A percentile compares a stretch with the other conserved stretches of the same genome.
Evolutionary conservation across 371 early-diverging fungal species (phyloP).

Genomic region (Paramicrosporidium saccamoebae): DNA sequence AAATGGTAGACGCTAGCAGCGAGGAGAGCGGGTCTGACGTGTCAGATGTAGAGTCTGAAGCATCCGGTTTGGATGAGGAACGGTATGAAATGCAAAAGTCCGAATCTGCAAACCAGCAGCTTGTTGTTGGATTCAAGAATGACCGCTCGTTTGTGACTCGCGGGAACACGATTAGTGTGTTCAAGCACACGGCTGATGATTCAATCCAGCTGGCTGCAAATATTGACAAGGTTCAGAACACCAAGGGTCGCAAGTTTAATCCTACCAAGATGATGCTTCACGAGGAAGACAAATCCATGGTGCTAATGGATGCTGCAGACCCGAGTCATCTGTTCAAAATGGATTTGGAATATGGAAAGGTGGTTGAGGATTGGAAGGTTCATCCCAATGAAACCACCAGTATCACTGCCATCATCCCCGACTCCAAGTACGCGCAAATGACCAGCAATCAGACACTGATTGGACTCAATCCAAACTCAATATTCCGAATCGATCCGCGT

Average conservation of each 20-base stretch:
- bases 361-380: slow-evolving; percentile 68
- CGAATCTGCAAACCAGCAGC: slow-evolving; percentile 14
- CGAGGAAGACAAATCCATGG: slow-evolving; percentile 30
- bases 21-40: slow-evolving; percentile 2
- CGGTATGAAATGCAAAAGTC: slow-evolving; percentile 3
- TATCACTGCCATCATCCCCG: slow-evolving; percentile 30
- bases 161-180: slow-evolving; percentile 48
- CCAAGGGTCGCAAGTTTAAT: slow-evolving; percentile 10
- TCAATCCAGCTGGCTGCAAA: slow-evolving; percentile 20
- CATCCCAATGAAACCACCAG: slow-evolving; percentile 17
- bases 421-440: slow-evolving; percentile 31
- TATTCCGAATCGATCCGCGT: slow-evolving; percentile 75
- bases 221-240: slow-evolving; percentile 15
- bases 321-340: slow-evolving; percentile 32
- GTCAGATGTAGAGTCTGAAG: slow-evolving; percentile 4
- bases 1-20: slow-evolving; percentile 8
- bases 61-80: slow-evolving; percentile 3
- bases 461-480: slow-evolving; percentile 34
- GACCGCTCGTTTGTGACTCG: slow-evolving; percentile 52
- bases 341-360: slow-evolving; percentile 61
- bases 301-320: slow-evolving; percentile 25
- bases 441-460: slow-evolving; percentile 30
- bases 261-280: slow-evolving; percentile 32
- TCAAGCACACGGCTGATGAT: slow-evolving; percentile 24
- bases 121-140: slow-evolving; percentile 32